Conservation (phyloP, 2,329 filamentous ascomycete genomes). For the Aureobasidium sp. region DNA sequence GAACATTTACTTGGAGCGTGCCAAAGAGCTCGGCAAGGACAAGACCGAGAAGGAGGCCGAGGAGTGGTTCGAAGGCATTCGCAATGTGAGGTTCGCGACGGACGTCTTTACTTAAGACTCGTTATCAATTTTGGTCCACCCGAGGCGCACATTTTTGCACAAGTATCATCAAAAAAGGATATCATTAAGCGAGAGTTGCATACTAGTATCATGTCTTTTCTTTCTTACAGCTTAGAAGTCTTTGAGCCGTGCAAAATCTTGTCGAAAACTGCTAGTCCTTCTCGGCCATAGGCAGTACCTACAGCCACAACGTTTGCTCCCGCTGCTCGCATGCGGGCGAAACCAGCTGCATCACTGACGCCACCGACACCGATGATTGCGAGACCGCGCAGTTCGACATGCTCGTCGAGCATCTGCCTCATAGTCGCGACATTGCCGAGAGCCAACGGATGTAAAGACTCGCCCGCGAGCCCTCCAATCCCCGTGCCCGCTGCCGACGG, state of each 20-base stretch:
- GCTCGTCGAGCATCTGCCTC: conserved; percentile 50
- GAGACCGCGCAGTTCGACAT: conserved; percentile 46
- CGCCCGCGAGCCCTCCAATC: conserved; percentile 65
- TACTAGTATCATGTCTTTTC: background rate
- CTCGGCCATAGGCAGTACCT: conserved; percentile 60
- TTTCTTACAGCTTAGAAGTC: background rate
- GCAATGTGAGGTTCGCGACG: conserved; percentile 21
- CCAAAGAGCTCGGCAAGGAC: conserved; percentile 28
- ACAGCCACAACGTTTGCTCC: conserved; percentile 62
- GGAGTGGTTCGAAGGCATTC: conserved; percentile 24
- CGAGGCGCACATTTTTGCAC: background rate
- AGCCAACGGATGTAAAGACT: conserved; percentile 64
- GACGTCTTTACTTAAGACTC: conserved; percentile 28
- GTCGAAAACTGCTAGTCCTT: conserved; percentile 56
- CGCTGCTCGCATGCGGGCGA: conserved; percentile 56
- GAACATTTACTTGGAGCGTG: conserved; percentile 37
- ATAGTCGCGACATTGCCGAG: conserved; percentile 69
- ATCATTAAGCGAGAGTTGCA: background rate
- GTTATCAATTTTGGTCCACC: background rate
- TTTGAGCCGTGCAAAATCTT: conserved; percentile 40
- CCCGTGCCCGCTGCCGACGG: conserved; percentile 49
- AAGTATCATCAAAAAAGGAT: background rate
- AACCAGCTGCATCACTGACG: conserved; percentile 58
- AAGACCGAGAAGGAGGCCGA: conserved; percentile 26
- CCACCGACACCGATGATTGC: conserved; percentile 66